Conservation (phyloP, 495 filamentous ascomycete species). For the Talaromyces borbonicus region DNA sequence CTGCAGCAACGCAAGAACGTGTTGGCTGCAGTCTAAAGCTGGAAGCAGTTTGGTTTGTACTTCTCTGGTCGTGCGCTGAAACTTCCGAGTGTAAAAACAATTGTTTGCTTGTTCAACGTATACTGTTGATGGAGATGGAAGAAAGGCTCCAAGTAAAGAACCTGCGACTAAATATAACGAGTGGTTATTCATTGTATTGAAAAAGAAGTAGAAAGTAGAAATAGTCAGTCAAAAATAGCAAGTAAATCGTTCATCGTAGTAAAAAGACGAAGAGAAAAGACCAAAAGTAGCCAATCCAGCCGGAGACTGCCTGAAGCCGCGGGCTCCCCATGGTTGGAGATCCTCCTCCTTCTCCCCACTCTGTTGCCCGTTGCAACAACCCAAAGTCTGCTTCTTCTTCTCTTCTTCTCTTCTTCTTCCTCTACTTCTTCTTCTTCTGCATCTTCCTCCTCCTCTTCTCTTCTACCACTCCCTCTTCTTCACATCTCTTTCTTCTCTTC, state of each 20-base stretch:
- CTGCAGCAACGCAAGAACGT: too few relatives aligned
- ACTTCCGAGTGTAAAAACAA: too few relatives aligned
- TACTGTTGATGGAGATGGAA: too few relatives aligned
- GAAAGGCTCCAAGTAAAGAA: too few relatives aligned
- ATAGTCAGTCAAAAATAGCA: too few relatives aligned
- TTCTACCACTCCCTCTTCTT: neutral
- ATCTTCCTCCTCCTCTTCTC: neutral
- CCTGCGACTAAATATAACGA: too few relatives aligned
- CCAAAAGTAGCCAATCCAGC: neutral
- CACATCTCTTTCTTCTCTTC: neutral
- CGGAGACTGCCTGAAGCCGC: neutral
- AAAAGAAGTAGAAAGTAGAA: neutral
- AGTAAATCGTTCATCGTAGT: neutral
- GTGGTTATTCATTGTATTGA: neutral
- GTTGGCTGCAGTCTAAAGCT: too few relatives aligned
- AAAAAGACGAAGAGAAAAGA: neutral
- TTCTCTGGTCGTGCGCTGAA: too few relatives aligned
- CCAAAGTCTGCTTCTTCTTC: neutral
- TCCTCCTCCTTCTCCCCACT: neutral
- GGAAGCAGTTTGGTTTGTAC: too few relatives aligned
- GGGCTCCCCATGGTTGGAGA: neutral
- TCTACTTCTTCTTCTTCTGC: slow-evolving; percentile 2
- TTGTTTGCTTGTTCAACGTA: too few relatives aligned
- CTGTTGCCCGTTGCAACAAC: slow-evolving; percentile 3
- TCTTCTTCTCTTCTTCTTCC: slow-evolving; percentile 1